phyloP scores from a whole-genome alignment of 441 rosid species.

The Bruguiera hainesii region DNA sequence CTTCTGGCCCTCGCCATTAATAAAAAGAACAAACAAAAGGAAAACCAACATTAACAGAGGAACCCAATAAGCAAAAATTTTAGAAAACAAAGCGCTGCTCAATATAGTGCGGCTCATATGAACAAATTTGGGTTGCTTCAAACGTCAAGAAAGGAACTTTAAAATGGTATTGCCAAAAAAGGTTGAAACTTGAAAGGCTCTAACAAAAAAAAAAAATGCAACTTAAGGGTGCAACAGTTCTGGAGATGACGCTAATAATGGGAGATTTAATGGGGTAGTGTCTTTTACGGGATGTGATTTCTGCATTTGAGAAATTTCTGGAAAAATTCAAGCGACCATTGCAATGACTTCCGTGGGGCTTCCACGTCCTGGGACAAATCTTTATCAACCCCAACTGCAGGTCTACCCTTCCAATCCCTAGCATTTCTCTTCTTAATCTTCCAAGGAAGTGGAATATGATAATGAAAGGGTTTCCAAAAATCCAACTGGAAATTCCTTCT shows the following conservation, averaged over 20 bases:
- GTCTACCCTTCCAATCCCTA: background rate
- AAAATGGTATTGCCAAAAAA: background rate
- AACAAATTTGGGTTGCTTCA: background rate
- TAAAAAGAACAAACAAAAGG: constrained; percentile 6
- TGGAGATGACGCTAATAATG: background rate
- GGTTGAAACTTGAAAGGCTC: background rate
- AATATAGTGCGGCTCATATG: background rate
- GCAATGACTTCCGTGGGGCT: background rate
- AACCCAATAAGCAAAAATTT: background rate
- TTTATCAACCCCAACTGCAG: background rate
- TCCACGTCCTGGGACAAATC: background rate
- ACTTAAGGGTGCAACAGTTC: background rate
- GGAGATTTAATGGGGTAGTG: background rate
- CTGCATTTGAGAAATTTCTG: constrained; percentile 5
- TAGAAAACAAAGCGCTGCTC: background rate
- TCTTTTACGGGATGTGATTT: background rate
- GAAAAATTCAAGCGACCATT: background rate
- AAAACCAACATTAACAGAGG: background rate
- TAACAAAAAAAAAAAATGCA: background rate
- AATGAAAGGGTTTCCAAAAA: background rate
- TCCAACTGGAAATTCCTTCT: background rate
- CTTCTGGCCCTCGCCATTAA: constrained; percentile 27
- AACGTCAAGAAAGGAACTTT: background rate
- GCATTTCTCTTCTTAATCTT: background rate
- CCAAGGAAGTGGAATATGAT: background rate